phyloP scores from a whole-genome alignment of 2,329 filamentous ascomycete species.

The Neofusicoccum parvum region DNA sequence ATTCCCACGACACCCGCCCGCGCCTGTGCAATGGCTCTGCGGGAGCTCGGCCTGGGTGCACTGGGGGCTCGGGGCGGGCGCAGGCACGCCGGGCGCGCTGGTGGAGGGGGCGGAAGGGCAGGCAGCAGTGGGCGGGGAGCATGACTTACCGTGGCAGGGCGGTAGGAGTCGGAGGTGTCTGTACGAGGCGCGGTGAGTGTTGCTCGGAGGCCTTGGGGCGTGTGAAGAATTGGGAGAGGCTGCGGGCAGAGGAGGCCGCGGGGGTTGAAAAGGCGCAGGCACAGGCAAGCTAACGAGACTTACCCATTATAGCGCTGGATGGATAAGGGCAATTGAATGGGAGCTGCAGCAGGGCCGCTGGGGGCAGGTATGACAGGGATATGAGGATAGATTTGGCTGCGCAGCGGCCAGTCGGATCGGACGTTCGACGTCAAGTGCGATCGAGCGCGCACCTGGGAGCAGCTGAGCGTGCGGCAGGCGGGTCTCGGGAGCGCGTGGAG shows the following conservation, averaged over 20 bases:
- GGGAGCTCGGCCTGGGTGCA: neutral
- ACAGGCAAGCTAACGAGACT: slow-evolving; percentile 20
- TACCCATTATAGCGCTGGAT: slow-evolving; percentile 20
- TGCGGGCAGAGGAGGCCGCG: slow-evolving; percentile 10
- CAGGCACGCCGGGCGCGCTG: neutral
- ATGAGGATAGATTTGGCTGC: slow-evolving; percentile 15
- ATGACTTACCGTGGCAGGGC: slow-evolving; percentile 18
- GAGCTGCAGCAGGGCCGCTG: slow-evolving; percentile 15
- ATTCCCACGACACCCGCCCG: neutral
- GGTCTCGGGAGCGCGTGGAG: slow-evolving; percentile 17
- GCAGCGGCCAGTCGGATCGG: slow-evolving; percentile 21
- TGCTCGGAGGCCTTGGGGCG: neutral
- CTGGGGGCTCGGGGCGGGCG: neutral
- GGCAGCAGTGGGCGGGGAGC: neutral
- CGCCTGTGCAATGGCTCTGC: no score
- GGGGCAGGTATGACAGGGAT: slow-evolving; percentile 22
- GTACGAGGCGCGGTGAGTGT: slow-evolving; percentile 6
- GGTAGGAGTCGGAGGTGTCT: slow-evolving; percentile 20
- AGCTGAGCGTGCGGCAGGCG: slow-evolving; percentile 19
- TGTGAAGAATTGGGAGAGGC: slow-evolving; percentile 2
- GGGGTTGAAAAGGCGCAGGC: slow-evolving; percentile 21
- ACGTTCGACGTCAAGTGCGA: slow-evolving; percentile 17
- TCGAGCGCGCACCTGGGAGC: slow-evolving; percentile 9
- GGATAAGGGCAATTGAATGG: slow-evolving; percentile 20
- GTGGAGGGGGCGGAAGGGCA: slow-evolving; percentile 3